These are phyloP conservation scores for Saprolegnia parasitica DNA, from an alignment of 352 stramenopile genomes.

Conservation along the genomic window DNA sequence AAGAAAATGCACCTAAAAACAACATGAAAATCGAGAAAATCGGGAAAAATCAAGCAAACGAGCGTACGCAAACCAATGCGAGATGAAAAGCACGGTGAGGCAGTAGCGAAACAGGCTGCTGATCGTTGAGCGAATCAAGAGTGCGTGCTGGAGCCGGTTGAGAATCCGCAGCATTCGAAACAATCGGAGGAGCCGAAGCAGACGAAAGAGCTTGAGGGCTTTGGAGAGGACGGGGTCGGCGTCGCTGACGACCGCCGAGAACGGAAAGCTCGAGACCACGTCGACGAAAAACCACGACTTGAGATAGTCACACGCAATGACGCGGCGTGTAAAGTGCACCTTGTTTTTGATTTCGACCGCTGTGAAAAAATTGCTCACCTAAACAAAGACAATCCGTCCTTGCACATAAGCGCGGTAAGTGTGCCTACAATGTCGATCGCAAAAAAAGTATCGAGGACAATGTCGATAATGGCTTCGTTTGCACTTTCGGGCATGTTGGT, in stretches of 20 bases:
- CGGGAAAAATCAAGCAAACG: too few species aligned
- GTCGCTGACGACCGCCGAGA: slow-evolving; percentile 46
- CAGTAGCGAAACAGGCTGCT: slow-evolving; percentile 60
- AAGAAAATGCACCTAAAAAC: slow-evolving; percentile 27
- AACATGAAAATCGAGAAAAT: background rate
- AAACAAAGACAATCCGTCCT: background rate
- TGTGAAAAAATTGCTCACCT: slow-evolving; percentile 68
- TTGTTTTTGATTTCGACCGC: slow-evolving; percentile 66
- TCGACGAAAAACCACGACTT: slow-evolving; percentile 55
- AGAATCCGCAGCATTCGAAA: slow-evolving; percentile 69
- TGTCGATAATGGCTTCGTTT: slow-evolving; percentile 43
- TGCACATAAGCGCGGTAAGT: slow-evolving; percentile 1
- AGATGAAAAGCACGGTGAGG: slow-evolving; percentile 63
- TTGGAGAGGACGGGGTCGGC: slow-evolving; percentile 35
- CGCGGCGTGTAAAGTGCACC: slow-evolving; percentile 54
- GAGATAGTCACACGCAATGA: slow-evolving; percentile 52
- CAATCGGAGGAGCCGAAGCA: slow-evolving; percentile 54
- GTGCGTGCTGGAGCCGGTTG: slow-evolving; percentile 54
- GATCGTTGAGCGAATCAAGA: slow-evolving; percentile 70
- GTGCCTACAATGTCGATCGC: slow-evolving; percentile 51
- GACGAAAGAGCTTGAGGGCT: slow-evolving; percentile 51
- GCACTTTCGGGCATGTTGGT: slow-evolving; percentile 19
- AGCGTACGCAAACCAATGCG: slow-evolving; percentile 64
- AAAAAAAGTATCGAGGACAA: slow-evolving; percentile 60
- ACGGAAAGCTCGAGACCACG: slow-evolving; percentile 56